These are phyloP conservation scores for Trichoderma sp. DNA, from an alignment of 2,329 filamentous ascomycete genomes.

Conservation along the genomic window DNA sequence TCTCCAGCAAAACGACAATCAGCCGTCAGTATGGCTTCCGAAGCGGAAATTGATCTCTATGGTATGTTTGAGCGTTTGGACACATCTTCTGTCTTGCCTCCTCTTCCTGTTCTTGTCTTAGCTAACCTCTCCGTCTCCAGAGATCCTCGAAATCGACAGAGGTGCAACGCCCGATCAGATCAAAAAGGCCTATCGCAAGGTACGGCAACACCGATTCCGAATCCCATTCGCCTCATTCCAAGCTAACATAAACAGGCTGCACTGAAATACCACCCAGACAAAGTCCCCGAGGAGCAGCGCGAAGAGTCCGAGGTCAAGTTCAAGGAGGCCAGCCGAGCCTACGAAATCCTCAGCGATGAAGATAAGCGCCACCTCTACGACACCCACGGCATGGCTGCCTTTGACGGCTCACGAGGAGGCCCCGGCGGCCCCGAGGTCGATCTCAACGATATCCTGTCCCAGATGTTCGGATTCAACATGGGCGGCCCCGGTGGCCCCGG, in stretches of 20 bases:
- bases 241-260: conserved; percentile 62
- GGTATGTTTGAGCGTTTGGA: conserved; percentile 39
- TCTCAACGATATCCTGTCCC: conserved; percentile 85
- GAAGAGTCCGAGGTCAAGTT: conserved; percentile 86
- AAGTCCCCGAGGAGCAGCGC: conserved; percentile 82
- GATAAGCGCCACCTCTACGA: conserved; percentile 92
- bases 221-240: neutral
- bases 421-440: conserved; percentile 70
- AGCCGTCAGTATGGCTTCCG: conserved; percentile 28
- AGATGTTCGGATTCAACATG: conserved; percentile 84
- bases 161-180: conserved; percentile 74
- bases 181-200: conserved; percentile 96
- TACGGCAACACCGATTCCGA: conserved; percentile 36
- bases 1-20: neutral
- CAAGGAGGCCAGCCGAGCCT: conserved; percentile 89
- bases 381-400: conserved; percentile 90
- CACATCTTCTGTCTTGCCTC: neutral
- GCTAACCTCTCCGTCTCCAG: conserved; percentile 43
- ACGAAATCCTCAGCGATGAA: conserved; percentile 96
- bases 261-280: conserved; percentile 88
- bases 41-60: conserved; percentile 58
- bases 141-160: conserved; percentile 73
- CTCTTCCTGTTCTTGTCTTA: neutral
- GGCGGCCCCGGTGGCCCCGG: conserved; percentile 54
- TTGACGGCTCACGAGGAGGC: conserved; percentile 68